These are phyloP conservation scores for Fallopia convolvulus DNA, from an alignment of 148 eudicot genomes.

Conservation along the genomic window DNA sequence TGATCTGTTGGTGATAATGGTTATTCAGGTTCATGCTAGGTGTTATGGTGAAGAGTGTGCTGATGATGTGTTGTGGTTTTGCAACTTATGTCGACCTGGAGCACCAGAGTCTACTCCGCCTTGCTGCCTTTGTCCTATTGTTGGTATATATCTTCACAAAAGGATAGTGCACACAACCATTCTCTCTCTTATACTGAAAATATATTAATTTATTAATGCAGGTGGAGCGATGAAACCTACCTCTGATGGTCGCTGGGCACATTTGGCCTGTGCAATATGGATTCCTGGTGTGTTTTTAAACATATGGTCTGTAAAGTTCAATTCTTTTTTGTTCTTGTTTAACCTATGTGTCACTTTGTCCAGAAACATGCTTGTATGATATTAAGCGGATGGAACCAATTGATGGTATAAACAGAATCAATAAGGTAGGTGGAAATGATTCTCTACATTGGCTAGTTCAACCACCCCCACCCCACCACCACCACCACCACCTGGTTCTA, in stretches of 20 bases:
- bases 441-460: background rate
- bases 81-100: conserved; percentile 90
- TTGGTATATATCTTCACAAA: conserved; percentile 40
- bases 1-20: conserved; percentile 7
- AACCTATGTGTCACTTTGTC: conserved; percentile 20
- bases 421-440: conserved; percentile 43
- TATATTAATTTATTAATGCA: conserved; percentile 17
- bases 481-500: background rate
- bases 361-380: conserved; percentile 95
- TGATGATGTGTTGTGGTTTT: conserved; percentile 83
- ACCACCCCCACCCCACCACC: background rate
- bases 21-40: conserved; percentile 88
- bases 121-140: conserved; percentile 92
- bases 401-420: conserved; percentile 76
- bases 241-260: conserved; percentile 98
- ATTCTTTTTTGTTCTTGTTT: conserved; percentile 9
- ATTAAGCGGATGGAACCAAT: conserved; percentile 98
- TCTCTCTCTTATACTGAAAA: background rate
- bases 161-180: background rate
- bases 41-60: conserved; percentile 94
- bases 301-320: background rate
- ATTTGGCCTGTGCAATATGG: conserved; percentile 99
- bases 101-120: conserved; percentile 67
- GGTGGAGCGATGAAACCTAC: conserved; percentile 99
- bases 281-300: conserved; percentile 67